A percentile compares a stretch with the other conserved stretches of the same genome.
phyloP scores from a whole-genome alignment of 1,284 basidiomycete genomes.

The Puccinia brachypodii region DNA sequence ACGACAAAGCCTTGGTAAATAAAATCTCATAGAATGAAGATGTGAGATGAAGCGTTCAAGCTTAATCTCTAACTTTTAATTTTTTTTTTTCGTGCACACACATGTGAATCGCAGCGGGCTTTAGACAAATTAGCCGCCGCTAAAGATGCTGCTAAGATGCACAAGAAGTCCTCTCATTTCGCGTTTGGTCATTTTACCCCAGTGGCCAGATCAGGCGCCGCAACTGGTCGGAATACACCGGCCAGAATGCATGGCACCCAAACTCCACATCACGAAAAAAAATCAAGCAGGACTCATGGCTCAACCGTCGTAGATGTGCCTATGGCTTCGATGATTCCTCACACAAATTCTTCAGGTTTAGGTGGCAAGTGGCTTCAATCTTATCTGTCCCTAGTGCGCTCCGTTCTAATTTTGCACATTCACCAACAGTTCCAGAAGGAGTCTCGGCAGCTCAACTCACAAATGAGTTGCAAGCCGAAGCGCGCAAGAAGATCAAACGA shows the following conservation, averaged over 20 bases:
- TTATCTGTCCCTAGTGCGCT: not conserved
- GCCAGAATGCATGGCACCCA: constrained; percentile 18
- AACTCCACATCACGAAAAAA: not conserved
- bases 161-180: not conserved
- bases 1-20: constrained; percentile 41
- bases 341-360: constrained; percentile 5
- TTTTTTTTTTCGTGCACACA: not conserved
- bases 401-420: not conserved
- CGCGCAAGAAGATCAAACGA: constrained; percentile 51
- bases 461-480: constrained; percentile 52
- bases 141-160: constrained; percentile 18
- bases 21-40: not conserved
- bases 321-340: constrained; percentile 2
- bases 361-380: not conserved
- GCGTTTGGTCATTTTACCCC: not conserved
- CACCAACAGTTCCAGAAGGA: not conserved
- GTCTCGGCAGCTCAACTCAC: constrained; percentile 15
- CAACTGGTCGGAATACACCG: constrained; percentile 27
- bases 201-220: not conserved
- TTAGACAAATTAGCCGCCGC: constrained; percentile 51
- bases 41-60: not conserved
- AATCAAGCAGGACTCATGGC: not conserved
- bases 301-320: constrained; percentile 14
- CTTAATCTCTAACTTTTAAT: not conserved
- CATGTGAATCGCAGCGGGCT: constrained; percentile 42